phyloP scores from a whole-genome alignment of 179 eudicot genomes.

The Monotropa hypopitys region DNA sequence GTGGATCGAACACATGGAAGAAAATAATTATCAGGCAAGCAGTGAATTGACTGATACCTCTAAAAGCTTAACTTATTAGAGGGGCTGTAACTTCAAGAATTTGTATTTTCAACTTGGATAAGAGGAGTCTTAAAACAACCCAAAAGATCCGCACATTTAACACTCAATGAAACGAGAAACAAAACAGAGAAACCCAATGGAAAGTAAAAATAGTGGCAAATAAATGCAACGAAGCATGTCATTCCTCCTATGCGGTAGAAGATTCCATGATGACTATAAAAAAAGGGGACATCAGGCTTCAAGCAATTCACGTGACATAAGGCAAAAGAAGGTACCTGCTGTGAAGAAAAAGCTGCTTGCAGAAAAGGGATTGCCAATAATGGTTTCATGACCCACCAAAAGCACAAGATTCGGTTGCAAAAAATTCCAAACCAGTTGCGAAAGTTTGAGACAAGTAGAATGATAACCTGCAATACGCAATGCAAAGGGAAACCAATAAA shows the following conservation, averaged over 20 bases:
- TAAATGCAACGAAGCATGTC: neutral
- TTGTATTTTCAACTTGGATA: neutral
- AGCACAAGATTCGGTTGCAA: slow-evolving; percentile 35
- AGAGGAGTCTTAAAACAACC: neutral
- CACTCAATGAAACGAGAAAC: neutral
- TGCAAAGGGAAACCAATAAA: slow-evolving; percentile 10
- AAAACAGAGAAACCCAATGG: neutral
- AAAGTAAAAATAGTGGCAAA: neutral
- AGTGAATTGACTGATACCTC: neutral
- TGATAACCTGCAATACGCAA: slow-evolving; percentile 23
- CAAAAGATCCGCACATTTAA: neutral
- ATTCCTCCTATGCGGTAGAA: neutral
- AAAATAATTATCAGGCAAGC: neutral
- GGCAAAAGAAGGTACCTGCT: slow-evolving; percentile 24
- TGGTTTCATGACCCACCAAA: slow-evolving; percentile 64
- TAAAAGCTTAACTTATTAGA: neutral
- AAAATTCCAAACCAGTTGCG: slow-evolving; percentile 29
- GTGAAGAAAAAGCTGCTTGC: slow-evolving; percentile 35
- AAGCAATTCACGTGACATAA: neutral
- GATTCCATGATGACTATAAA: neutral
- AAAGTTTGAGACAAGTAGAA: slow-evolving; percentile 32
- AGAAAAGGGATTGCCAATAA: slow-evolving; percentile 41
- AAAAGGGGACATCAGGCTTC: neutral
- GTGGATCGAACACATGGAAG: neutral
- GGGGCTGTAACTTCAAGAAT: neutral